phyloP scores from a whole-genome alignment of 495 filamentous ascomycete species.

The Cryomyces minteri region DNA sequence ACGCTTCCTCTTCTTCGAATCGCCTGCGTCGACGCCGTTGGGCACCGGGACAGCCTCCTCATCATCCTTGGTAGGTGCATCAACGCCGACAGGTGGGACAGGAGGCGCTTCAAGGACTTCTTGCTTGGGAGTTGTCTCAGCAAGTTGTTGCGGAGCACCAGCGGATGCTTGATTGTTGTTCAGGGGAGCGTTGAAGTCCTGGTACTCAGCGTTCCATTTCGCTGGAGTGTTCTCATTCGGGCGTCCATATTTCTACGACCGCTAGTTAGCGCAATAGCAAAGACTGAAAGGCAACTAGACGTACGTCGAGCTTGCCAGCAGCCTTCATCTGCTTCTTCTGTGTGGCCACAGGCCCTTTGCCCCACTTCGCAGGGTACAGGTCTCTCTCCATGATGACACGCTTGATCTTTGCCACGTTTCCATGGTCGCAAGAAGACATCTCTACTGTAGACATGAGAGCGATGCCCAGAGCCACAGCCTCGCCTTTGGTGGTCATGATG shows the following conservation, averaged over 20 bases:
- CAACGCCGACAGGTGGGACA: slow-evolving; percentile 9
- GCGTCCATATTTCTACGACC: slow-evolving; percentile 58
- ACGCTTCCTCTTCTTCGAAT: slow-evolving; percentile 17
- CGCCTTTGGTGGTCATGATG: slow-evolving; percentile 94
- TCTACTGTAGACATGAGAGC: slow-evolving; percentile 92
- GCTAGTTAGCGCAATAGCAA: background rate
- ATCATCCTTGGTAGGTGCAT: background rate
- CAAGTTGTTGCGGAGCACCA: slow-evolving; percentile 15
- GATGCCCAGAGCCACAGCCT: slow-evolving; percentile 89
- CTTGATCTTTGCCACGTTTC: slow-evolving; percentile 94
- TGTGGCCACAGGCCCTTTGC: slow-evolving; percentile 69
- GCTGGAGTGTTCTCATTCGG: slow-evolving; percentile 80
- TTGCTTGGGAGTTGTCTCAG: slow-evolving; percentile 22
- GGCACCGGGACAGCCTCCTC: background rate
- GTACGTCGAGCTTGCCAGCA: slow-evolving; percentile 82
- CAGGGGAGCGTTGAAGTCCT: slow-evolving; percentile 54
- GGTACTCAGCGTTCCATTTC: slow-evolving; percentile 79
- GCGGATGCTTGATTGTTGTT: slow-evolving; percentile 9
- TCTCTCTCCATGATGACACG: slow-evolving; percentile 98
- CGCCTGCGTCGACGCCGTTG: background rate
- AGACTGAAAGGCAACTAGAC: slow-evolving; percentile 10
- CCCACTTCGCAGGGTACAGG: slow-evolving; percentile 88
- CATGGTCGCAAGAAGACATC: slow-evolving; percentile 83
- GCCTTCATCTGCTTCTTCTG: slow-evolving; percentile 99
- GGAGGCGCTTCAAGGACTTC: slow-evolving; percentile 23